Base-by-base conservation (phyloP, 2,329 filamentous ascomycete genomes). In the Rhynchosporium agropyri region DNA sequence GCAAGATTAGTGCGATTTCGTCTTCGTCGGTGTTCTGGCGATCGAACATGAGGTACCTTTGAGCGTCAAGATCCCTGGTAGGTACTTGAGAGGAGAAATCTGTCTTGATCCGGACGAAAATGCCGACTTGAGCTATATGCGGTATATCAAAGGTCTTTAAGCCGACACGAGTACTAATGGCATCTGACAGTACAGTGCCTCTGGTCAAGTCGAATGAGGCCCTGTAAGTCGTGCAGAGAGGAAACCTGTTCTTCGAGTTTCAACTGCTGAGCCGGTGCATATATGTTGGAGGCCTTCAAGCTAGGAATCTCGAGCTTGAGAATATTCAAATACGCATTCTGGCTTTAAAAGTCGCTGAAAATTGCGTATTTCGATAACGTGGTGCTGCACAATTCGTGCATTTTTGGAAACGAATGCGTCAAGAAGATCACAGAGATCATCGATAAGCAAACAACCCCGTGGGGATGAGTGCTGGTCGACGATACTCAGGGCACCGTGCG, bases 361-460 rank as follows among this genome's bases (percentile, higher is more conserved):
- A 38, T 3, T 3, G 38, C 26, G n/a, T 2, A 10, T 53, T 20
- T 33, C 31, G 50, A 40, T 12, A 53, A 38, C 50, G 50, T 53
- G 50, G 31, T 33, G 50, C n/a, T 38, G n/a, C 33, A 26, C 31
- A 53, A 20, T 7, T 53, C 7, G 28, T 53, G 50, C 50, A 3
- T 53, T 51, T 31, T 20, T 20, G 20, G 20, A 20, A 20, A 20
- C 20, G 20, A 20, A 20, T 20, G 20, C 20, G 20, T 20, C 1
- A 20, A 26, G 31, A 28, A 40, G 33, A 38, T 53, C 50, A 38
- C n/a, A 33, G 28, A 38, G 50, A 53, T 53, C 50, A 7, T 53
- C 33, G 28, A 40, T 10, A 10, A 53, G 13, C 12, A n/a, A 53
- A n/a, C 15, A 26, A 12, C 50, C n/a, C 33, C 31, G n/a, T 53